phyloP scores from a whole-genome alignment of 1,284 basidiomycete genomes.

The Sporisorium scitamineum region DNA sequence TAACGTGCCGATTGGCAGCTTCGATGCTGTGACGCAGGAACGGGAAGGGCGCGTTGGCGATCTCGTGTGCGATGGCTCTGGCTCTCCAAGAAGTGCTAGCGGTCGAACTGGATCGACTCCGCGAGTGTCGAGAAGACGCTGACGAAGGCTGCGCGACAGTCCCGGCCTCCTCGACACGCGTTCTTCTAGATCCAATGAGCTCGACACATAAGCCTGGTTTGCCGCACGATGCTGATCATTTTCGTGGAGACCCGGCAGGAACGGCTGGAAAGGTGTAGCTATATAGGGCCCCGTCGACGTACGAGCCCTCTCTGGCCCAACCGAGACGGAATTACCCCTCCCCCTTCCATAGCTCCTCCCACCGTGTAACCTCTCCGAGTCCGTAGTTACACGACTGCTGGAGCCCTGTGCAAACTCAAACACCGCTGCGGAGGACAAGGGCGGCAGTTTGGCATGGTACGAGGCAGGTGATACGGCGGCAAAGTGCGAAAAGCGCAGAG shows the following conservation, averaged over 20 bases:
- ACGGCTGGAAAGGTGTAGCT: constrained; percentile 36
- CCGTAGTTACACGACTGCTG: constrained; percentile 25
- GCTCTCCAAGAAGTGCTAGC: constrained; percentile 36
- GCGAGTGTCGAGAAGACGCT: constrained; percentile 12
- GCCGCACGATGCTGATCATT: constrained; percentile 27
- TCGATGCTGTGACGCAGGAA: constrained; percentile 38
- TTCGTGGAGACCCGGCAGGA: constrained; percentile 24
- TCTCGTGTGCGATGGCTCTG: constrained; percentile 41
- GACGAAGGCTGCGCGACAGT: constrained; percentile 29
- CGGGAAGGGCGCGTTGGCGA: constrained; percentile 42
- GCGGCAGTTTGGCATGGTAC: constrained; percentile 9
- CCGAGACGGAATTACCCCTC: constrained; percentile 19
- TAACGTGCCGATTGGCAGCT: constrained; percentile 19
- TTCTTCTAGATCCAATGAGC: constrained; percentile 42
- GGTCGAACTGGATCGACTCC: constrained; percentile 28
- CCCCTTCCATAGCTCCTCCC: constrained; percentile 14
- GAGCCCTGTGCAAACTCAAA: constrained; percentile 30
- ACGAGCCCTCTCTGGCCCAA: constrained; percentile 22
- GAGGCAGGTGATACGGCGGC: constrained; percentile 10
- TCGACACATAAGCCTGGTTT: constrained; percentile 19
- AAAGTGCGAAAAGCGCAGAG: constrained; percentile 56
- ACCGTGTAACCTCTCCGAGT: constrained; percentile 21
- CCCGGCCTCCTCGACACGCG: constrained; percentile 5
- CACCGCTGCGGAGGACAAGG: constrained; percentile 22
- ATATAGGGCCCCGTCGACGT: constrained; percentile 8